Conservation (phyloP, 1,284 basidiomycete species). For the Vanrija sp. region DNA sequence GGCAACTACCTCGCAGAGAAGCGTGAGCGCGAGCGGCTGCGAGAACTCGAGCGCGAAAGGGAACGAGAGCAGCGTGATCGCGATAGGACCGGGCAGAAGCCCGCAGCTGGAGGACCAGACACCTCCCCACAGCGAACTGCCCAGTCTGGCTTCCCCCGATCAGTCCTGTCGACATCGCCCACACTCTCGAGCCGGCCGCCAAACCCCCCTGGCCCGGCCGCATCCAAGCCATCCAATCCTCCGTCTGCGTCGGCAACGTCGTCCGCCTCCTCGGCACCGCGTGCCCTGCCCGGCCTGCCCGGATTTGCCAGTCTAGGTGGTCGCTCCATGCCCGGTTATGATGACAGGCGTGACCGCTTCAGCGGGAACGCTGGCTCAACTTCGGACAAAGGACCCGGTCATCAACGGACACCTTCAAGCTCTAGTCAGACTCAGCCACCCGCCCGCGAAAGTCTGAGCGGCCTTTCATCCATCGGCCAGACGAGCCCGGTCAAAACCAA, state of each 20-base stretch:
- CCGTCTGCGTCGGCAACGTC: slow-evolving; percentile 1
- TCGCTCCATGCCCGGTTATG: slow-evolving; percentile 9
- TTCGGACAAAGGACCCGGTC: slow-evolving; percentile 6
- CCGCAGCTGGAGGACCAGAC: not conserved
- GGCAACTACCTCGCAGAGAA: slow-evolving; percentile 11
- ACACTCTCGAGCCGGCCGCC: slow-evolving; percentile 12
- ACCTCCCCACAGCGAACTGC: slow-evolving; percentile 5
- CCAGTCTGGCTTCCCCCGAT: not conserved
- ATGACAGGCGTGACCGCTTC: slow-evolving; percentile 9
- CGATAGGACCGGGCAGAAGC: slow-evolving; percentile 1
- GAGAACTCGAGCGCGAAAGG: slow-evolving; percentile 16
- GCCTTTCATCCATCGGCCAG: slow-evolving; percentile 12
- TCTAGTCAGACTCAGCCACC: slow-evolving; percentile 9
- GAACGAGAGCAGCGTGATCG: slow-evolving; percentile 14
- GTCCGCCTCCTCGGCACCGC: not conserved
- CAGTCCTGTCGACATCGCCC: slow-evolving; percentile 15
- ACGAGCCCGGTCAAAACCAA: slow-evolving; percentile 11
- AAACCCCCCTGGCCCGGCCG: not conserved
- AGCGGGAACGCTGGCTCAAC: slow-evolving; percentile 9
- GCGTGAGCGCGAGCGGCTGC: slow-evolving; percentile 14
- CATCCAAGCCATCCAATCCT: slow-evolving; percentile 9
- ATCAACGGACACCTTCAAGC: slow-evolving; percentile 15
- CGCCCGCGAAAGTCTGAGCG: slow-evolving; percentile 4
- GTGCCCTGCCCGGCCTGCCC: slow-evolving; percentile 4
- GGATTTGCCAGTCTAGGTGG: slow-evolving; percentile 10